Evolutionary conservation across 441 rosid species (phyloP).

Genomic region (Mallotus repandus): DNA sequence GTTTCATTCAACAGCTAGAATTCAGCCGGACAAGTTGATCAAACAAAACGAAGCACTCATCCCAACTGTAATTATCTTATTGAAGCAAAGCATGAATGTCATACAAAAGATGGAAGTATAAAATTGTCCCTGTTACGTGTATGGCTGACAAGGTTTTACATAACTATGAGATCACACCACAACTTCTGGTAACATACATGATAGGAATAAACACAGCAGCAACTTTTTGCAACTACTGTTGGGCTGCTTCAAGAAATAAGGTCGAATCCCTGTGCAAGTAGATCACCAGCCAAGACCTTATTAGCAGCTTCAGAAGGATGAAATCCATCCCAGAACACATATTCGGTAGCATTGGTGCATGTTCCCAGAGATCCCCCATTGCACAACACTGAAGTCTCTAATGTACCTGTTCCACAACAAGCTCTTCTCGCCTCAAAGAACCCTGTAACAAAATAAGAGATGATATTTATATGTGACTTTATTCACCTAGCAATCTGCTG

Average conservation of each 20-base stretch:
- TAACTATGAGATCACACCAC: neutral
- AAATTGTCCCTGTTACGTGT: neutral
- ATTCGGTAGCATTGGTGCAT: slow-evolving; percentile 43
- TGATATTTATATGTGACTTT: neutral
- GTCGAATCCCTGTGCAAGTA: slow-evolving; percentile 69
- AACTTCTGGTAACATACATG: slow-evolving; percentile 16
- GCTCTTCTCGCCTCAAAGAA: slow-evolving; percentile 86
- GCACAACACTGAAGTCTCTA: slow-evolving; percentile 87
- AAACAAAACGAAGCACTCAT: slow-evolving; percentile 1
- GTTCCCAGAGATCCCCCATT: slow-evolving; percentile 63
- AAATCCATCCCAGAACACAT: slow-evolving; percentile 82
- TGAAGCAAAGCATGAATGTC: slow-evolving; percentile 1
- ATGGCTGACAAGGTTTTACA: neutral
- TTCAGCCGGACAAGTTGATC: neutral
- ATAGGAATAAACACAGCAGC: slow-evolving; percentile 16
- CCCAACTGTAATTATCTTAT: slow-evolving; percentile 11
- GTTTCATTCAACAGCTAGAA: neutral
- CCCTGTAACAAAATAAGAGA: slow-evolving; percentile 41
- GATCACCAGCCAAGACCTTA: slow-evolving; percentile 59
- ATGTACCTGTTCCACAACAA: slow-evolving; percentile 90
- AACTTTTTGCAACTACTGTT: slow-evolving; percentile 13
- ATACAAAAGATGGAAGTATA: neutral
- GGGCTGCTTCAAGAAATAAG: slow-evolving; percentile 61
- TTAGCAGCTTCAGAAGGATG: slow-evolving; percentile 96
- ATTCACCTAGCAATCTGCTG: neutral